phyloP scores from a whole-genome alignment of 805 yeast genomes.

The Jamesozyma lodderae region DNA sequence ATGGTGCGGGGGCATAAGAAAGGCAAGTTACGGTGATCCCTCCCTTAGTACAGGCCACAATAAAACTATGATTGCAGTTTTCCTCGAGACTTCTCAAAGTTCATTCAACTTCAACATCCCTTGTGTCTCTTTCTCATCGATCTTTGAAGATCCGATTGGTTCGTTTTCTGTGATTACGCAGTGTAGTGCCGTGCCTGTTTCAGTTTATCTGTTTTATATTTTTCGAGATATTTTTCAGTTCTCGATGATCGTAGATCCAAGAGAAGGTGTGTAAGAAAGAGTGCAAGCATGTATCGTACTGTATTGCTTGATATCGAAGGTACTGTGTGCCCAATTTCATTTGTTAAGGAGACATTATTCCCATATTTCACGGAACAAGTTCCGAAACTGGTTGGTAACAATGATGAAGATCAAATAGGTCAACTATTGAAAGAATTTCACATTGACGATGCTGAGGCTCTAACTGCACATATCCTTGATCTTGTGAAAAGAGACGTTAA shows the following conservation, averaged over 20 bases:
- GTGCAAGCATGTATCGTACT: slow-evolving; percentile 20
- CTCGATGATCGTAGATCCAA: background rate
- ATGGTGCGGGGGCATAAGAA: too few relatives aligned
- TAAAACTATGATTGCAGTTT: too few relatives aligned
- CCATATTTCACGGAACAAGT: slow-evolving; percentile 60
- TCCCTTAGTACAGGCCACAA: too few relatives aligned
- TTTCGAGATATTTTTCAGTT: too few relatives aligned
- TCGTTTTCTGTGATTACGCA: too few relatives aligned
- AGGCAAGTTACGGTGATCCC: too few relatives aligned
- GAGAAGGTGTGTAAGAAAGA: background rate
- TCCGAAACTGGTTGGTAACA: slow-evolving; percentile 32
- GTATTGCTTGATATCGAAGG: slow-evolving; percentile 82
- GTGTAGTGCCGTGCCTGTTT: too few relatives aligned
- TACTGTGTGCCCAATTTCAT: slow-evolving; percentile 83
- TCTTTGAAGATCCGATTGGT: too few relatives aligned
- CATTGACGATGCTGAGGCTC: slow-evolving; percentile 22
- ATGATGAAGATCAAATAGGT: slow-evolving; percentile 14
- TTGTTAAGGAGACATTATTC: slow-evolving; percentile 68
- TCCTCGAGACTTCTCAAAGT: too few relatives aligned
- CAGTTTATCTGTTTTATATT: too few relatives aligned
- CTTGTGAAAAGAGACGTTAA: slow-evolving; percentile 64
- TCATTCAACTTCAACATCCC: too few relatives aligned
- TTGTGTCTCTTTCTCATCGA: too few relatives aligned
- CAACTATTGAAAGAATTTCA: slow-evolving; percentile 23
- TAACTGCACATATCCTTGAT: slow-evolving; percentile 42